phyloP scores from a whole-genome alignment of 352 stramenopile species.

The Pythium rhizo-oryzae region DNA sequence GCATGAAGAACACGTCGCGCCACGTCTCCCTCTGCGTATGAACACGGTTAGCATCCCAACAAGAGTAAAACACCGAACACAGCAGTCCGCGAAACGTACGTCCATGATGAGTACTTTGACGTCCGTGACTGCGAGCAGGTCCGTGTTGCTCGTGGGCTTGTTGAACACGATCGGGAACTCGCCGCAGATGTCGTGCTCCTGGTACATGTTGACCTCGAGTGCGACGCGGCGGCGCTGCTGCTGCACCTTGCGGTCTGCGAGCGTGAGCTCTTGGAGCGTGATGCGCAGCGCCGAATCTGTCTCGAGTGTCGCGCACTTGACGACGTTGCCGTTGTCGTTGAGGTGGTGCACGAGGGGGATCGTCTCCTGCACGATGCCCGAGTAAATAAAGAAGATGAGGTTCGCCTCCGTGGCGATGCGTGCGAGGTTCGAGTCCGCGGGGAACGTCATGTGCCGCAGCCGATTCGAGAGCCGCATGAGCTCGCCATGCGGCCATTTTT shows the following conservation, averaged over 20 bases:
- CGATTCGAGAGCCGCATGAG: conserved; percentile 74
- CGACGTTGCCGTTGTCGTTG: conserved; percentile 63
- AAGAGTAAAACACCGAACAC: too few relatives aligned
- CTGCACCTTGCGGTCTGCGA: conserved; percentile 26
- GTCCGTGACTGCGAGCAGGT: conserved; percentile 76
- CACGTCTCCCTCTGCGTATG: conserved; percentile 72
- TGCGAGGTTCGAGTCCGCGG: conserved; percentile 67
- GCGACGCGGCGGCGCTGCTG: conserved; percentile 53
- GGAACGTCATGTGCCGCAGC: conserved; percentile 59
- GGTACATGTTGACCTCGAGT: conserved; percentile 77
- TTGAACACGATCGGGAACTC: conserved; percentile 74
- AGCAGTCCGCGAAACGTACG: too few relatives aligned
- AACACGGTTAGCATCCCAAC: background rate
- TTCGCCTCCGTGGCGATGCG: conserved; percentile 75
- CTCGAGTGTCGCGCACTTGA: conserved; percentile 51
- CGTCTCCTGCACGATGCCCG: conserved; percentile 74
- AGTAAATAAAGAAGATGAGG: conserved; percentile 80
- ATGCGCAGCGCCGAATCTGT: conserved; percentile 34
- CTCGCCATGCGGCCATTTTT: conserved; percentile 72
- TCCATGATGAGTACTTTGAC: conserved; percentile 84
- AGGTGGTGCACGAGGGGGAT: conserved; percentile 69
- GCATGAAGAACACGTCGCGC: conserved; percentile 80
- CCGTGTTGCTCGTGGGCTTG: conserved; percentile 54
- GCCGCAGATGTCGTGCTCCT: conserved; percentile 81
- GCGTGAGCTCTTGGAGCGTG: conserved; percentile 30